These are phyloP conservation scores for Cladosporium cucumerinum DNA, from an alignment of 2,329 filamentous ascomycete species.

Conservation along the genomic window DNA sequence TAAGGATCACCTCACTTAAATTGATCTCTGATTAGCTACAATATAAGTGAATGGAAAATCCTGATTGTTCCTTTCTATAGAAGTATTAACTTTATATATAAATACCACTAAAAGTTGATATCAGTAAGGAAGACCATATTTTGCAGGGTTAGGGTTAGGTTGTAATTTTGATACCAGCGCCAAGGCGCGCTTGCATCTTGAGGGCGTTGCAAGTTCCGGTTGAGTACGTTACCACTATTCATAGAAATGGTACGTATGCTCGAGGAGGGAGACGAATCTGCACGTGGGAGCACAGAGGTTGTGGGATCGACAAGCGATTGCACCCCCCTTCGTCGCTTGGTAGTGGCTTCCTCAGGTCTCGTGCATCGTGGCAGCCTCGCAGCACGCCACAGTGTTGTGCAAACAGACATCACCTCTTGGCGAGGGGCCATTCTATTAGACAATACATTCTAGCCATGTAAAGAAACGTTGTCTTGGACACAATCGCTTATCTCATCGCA, in stretches of 20 bases:
- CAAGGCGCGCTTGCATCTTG: too few relatives aligned
- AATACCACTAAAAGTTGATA: too few relatives aligned
- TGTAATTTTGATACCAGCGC: too few relatives aligned
- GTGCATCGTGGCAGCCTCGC: neutral
- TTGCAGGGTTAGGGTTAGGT: too few relatives aligned
- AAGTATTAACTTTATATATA: too few relatives aligned
- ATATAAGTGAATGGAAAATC: too few relatives aligned
- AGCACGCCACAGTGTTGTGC: neutral
- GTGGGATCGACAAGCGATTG: neutral
- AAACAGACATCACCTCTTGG: slow-evolving; percentile 1
- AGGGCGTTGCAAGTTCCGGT: too few relatives aligned
- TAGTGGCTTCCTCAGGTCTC: neutral
- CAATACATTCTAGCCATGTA: neutral
- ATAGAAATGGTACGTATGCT: neutral
- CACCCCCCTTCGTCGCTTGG: neutral
- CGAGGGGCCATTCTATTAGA: neutral
- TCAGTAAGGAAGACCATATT: too few relatives aligned
- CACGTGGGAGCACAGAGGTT: neutral
- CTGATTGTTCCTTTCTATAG: too few relatives aligned
- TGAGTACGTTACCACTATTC: neutral
- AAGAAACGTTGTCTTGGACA: neutral
- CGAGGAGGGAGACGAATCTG: neutral
- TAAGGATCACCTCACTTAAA: too few relatives aligned
- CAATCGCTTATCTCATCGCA: neutral
- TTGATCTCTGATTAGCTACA: too few relatives aligned